Evolutionary conservation across 345 rosid species (phyloP).

Genomic region (Citrus reticulata): DNA sequence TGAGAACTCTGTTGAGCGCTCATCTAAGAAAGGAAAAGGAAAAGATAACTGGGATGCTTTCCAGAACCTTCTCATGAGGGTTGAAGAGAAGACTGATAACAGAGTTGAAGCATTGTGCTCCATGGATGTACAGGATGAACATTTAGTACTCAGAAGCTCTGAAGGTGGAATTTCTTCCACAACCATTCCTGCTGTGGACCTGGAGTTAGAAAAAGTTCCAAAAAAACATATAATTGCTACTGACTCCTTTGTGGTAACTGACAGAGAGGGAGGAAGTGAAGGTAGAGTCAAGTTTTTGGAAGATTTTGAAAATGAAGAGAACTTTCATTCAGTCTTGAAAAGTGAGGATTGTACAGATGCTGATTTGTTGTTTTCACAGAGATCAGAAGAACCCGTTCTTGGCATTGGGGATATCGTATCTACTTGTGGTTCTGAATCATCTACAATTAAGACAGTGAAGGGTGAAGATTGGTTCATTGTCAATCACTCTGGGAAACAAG

Average conservation of each 20-base stretch:
- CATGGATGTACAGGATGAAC: conserved; percentile 26
- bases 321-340: conserved; percentile 38
- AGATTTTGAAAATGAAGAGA: conserved; percentile 48
- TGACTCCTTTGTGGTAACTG: conserved; percentile 45
- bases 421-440: conserved; percentile 26
- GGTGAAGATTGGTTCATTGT: conserved; percentile 62
- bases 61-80: conserved; percentile 63
- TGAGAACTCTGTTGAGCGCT: conserved; percentile 16
- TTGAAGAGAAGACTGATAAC: conserved; percentile 28
- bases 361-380: conserved; percentile 37
- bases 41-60: conserved; percentile 69
- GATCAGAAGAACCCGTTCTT: conserved; percentile 41
- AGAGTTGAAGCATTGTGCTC: conserved; percentile 18
- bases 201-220: conserved; percentile 33
- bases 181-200: conserved; percentile 15
- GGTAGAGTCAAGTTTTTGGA: conserved; percentile 23
- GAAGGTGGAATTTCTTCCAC: conserved; percentile 20
- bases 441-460: conserved; percentile 45
- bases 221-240: conserved; percentile 17
- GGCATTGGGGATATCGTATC: conserved; percentile 26
- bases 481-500: conserved; percentile 29
- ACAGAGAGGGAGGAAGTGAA: conserved; percentile 31
- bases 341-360: conserved; percentile 49
- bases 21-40: conserved; percentile 30
- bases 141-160: conserved; percentile 28